phyloP scores from a whole-genome alignment of 2,329 filamentous ascomycete species.

The Fusarium clavum region DNA sequence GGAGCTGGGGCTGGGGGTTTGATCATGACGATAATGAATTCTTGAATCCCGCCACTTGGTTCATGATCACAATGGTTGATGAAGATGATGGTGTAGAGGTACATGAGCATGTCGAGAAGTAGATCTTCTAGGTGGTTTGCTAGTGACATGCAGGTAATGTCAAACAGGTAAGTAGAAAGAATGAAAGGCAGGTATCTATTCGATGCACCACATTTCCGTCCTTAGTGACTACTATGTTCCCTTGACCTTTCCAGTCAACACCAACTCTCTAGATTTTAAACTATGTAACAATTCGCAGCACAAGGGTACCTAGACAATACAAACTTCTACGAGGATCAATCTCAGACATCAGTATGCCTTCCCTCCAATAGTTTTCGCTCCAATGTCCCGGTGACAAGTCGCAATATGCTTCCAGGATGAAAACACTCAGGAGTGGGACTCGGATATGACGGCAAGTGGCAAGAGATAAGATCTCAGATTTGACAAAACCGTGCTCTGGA shows the following conservation, averaged over 20 bases:
- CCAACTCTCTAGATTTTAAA: too few relatives aligned
- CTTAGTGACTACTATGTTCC: too few relatives aligned
- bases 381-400: background rate
- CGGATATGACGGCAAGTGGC: background rate
- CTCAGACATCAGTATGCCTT: background rate
- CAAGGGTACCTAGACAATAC: background rate
- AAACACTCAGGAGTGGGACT: slow-evolving; percentile 4
- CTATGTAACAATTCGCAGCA: background rate
- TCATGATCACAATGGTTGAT: background rate
- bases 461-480: slow-evolving; percentile 3
- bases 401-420: background rate
- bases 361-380: background rate
- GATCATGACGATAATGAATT: background rate
- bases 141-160: background rate
- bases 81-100: background rate
- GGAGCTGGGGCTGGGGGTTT: background rate
- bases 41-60: background rate
- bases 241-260: too few relatives aligned
- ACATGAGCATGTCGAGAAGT: background rate
- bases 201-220: background rate
- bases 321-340: background rate
- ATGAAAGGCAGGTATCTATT: background rate
- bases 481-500: background rate
- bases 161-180: background rate
- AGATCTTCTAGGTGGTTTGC: background rate